Percentiles rank a stretch among this genome's conserved stretches.
phyloP scores from a whole-genome alignment of 1,139 yeast genomes.

The Geotrichum fermentans region DNA sequence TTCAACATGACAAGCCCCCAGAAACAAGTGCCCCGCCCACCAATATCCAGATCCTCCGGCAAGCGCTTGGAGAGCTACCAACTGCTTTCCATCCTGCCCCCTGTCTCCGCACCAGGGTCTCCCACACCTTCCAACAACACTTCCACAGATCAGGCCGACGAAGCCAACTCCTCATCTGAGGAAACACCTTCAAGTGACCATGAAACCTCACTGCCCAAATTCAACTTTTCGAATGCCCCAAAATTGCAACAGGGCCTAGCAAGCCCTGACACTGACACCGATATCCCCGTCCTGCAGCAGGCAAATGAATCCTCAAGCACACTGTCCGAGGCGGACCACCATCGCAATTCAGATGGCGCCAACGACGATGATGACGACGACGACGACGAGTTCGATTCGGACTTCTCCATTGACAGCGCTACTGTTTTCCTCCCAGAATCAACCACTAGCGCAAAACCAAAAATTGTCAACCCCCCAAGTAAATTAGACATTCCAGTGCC shows the following conservation, averaged over 20 bases:
- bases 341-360: constrained; percentile 11
- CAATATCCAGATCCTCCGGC: not conserved
- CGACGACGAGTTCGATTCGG: constrained; percentile 13
- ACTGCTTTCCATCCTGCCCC: not conserved
- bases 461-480: constrained; percentile 20
- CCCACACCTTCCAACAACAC: not conserved
- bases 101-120: not conserved
- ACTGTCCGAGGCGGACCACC: constrained; percentile 3
- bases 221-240: not conserved
- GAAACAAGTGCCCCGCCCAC: not conserved
- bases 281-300: not conserved
- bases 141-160: not conserved
- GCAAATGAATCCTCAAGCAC: not conserved
- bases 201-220: too few relatives aligned
- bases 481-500: constrained; percentile 26
- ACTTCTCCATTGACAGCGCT: constrained; percentile 15
- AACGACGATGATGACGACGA: constrained; percentile 18
- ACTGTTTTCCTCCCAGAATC: constrained; percentile 2
- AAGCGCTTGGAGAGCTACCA: not conserved
- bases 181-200: not conserved
- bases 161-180: not conserved
- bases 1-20: not conserved
- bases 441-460: constrained; percentile 23
- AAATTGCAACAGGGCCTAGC: not conserved
- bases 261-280: not conserved